Conservation (phyloP, 2,329 filamentous ascomycete genomes). For the Fusarium nelsonii region DNA sequence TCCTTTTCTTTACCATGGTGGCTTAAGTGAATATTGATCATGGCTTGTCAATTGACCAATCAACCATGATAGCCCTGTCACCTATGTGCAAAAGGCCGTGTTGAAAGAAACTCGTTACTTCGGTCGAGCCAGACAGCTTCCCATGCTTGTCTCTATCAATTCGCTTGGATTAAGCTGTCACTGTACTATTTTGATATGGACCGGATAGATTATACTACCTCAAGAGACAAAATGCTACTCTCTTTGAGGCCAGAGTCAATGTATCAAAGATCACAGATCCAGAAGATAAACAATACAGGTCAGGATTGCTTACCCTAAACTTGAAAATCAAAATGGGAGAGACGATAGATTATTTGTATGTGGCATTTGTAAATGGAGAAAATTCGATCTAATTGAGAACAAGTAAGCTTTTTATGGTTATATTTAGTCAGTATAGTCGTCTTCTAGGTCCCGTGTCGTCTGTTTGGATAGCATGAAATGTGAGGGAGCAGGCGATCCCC, state of each 20-base stretch:
- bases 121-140: not conserved
- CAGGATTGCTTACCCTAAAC: not conserved
- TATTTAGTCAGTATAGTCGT: not conserved
- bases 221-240: not conserved
- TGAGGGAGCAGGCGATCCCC: not conserved
- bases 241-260: not conserved
- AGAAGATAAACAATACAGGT: not conserved
- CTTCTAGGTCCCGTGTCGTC: not conserved
- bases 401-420: not conserved
- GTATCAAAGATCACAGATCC: not conserved
- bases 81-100: not conserved
- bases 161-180: not conserved
- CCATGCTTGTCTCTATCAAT: not conserved
- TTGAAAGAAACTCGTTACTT: not conserved
- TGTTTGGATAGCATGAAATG: not conserved
- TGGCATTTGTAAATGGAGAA: not conserved
- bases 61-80: not conserved
- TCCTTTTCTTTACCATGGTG: not conserved
- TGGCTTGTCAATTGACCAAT: not conserved
- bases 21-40: not conserved
- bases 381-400: not conserved
- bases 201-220: rapidly evolving
- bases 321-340: not conserved
- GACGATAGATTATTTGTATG: not conserved
- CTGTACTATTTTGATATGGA: too few relatives aligned